Evolutionary conservation across 352 stramenopile genomes (phyloP), one percentile per base, ranked within the genome.

Genomic region (Globisporangium ultimum): DNA sequence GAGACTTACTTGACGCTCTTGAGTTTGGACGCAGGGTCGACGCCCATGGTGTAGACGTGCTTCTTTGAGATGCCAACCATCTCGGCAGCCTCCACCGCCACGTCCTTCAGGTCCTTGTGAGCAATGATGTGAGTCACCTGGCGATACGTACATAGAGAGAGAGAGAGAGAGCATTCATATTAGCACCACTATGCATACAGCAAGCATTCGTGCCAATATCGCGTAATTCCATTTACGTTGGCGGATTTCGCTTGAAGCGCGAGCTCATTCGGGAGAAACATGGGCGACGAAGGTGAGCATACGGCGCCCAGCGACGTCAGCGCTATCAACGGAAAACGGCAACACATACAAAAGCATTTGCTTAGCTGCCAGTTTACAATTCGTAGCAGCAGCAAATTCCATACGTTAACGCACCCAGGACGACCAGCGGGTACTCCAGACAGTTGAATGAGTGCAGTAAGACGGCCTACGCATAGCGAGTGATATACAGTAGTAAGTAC

Each of bases 381-480:
- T 55, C 41, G 21, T 8, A 59, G n/a, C 24, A 32, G 1, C 21
- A 11, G 49, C n/a, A 53, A 38, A 47, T 10, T 43, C 10, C 22
- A 57, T 21, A 22, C 21, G 18, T 49, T 0, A 54, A 53, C 57
- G n/a, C 63, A 89, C 79, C 76, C 12, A 87, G 67, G 12, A 84
- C 65, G 8, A 76, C 59, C 17, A 74, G 70, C 40, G 74, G 78
- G 60, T 80, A 90, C 61, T 90, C 80, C 28, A 88, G 18, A 53
- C 80, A 90, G 66, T 90, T 90, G 61, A 87, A 78, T 45, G 76
- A 80, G 61, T 90, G 78, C 58, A 88, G 8, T 2, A 87, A 64
- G 20, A 90, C 74, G 4, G 72, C 63, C 76, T 86, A 48, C 38
- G 48, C 40, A 60, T 55, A 48, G 17, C 63, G 14, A 18, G 11